Conservation (phyloP, 228 moss, liverwort and hornwort genomes). For the Sphagnum magellanicum region DNA sequence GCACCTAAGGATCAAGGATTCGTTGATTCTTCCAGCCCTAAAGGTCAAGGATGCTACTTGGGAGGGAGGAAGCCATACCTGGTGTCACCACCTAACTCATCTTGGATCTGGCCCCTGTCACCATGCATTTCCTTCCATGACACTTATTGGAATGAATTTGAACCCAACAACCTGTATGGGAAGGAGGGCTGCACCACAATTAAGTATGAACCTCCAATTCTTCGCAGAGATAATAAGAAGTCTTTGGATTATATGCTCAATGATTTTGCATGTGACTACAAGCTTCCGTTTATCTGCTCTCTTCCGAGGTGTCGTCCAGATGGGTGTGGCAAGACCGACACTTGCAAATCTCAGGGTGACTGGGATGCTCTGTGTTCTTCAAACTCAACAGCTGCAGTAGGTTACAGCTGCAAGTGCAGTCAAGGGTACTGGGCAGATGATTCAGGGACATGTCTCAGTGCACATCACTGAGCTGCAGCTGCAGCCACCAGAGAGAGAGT, state of each 20-base stretch:
- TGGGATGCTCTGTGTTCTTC: conserved; percentile 12
- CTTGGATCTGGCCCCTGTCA: conserved; percentile 30
- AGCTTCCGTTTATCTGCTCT: conserved; percentile 41
- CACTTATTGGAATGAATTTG: conserved; percentile 40
- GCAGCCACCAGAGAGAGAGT: not conserved
- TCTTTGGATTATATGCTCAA: conserved; percentile 39
- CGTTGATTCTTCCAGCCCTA: conserved; percentile 13
- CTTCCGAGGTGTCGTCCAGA: conserved; percentile 29
- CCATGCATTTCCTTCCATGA: conserved; percentile 43
- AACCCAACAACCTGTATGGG: conserved; percentile 43
- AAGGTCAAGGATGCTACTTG: conserved; percentile 43
- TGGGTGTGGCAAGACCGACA: conserved; percentile 26
- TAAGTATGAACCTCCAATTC: conserved; percentile 8
- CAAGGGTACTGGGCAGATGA: conserved; percentile 21
- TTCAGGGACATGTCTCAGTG: conserved; percentile 36
- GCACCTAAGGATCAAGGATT: conserved; percentile 19
- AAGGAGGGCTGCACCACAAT: conserved; percentile 44
- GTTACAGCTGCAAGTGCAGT: conserved; percentile 39
- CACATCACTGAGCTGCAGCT: not conserved
- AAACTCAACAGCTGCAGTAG: conserved; percentile 9
- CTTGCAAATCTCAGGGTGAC: conserved; percentile 39
- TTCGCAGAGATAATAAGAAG: not conserved
- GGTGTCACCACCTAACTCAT: conserved; percentile 15
- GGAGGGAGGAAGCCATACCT: conserved; percentile 43
- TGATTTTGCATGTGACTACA: conserved; percentile 35